Evolutionary conservation across 2,329 filamentous ascomycete species (phyloP), one percentile per base, ranked within the genome.

Genomic region (Pseudogymnoascus sp.): DNA sequence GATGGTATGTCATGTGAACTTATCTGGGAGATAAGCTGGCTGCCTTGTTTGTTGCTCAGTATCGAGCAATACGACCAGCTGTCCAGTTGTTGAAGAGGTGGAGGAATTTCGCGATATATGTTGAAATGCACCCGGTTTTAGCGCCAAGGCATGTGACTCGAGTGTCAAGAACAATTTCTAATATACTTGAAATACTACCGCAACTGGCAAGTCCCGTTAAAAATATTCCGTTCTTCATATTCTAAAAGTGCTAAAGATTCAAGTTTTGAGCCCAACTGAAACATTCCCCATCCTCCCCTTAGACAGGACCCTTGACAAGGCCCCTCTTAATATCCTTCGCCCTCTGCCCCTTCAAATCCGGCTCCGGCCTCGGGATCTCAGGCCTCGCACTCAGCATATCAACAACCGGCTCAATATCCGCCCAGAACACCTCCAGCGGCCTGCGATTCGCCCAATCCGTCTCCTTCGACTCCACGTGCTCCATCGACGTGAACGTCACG

Each of bases 401-500:
- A 2, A 96, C 93, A 28, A 92, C 85, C 61, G 88, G 82, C 77
- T 92, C 90, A 75, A 96, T 80, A 61, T 81, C 82, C 71, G 90
- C 80, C 95, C 95, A 99, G 80, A 92, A 93, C 69, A 95, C 90
- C 63, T 86, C 78, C 77, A 86, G 90, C 57, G 95, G 93, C 61
- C 95, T 83, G 61, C 95, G 83, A 76, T 96, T 92, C 68, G 87
- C 85, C 95, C 95, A 99, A 79, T 99, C 93, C 3, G 95, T 98
- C 72, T 93, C 90, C 23, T 85, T 84, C 69, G 85, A 85, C 79
- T 98, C 95, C 7, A 98, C 83, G 48, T 85, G 83, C 71, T 87
- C 83, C 84, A 98, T 90, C 0, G 89, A 82, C 7, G 86, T 89
- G 76, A 98, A 96, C n/a, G 93, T 85, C 8, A 99, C 90, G 71